Percentiles rank a stretch among this genome's conserved stretches.
Conservation (phyloP, 2,329 filamentous ascomycete genomes). For the Plectosphaerella sp. region DNA sequence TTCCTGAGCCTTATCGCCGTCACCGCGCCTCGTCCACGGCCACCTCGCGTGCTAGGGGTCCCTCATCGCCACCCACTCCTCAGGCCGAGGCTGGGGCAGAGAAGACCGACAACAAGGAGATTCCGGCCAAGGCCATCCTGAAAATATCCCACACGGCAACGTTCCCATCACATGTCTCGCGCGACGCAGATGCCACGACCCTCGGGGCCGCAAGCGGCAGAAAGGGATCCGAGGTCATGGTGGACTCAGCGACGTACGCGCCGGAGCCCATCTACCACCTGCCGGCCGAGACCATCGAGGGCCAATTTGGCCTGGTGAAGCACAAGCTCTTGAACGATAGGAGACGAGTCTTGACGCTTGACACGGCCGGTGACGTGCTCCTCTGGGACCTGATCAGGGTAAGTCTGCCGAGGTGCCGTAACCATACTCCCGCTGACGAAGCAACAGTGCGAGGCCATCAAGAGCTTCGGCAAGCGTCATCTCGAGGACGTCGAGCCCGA, state of each 20-base stretch:
- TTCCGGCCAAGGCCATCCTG: slow-evolving; percentile 73
- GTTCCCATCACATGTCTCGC: slow-evolving; percentile 57
- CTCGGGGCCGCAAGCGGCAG: not conserved
- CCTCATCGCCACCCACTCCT: slow-evolving; percentile 26
- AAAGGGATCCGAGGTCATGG: slow-evolving; percentile 54
- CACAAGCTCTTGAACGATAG: slow-evolving; percentile 88
- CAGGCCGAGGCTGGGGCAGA: slow-evolving; percentile 21
- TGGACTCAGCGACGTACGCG: slow-evolving; percentile 21
- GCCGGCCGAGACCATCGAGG: slow-evolving; percentile 82
- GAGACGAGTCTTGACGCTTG: slow-evolving; percentile 81
- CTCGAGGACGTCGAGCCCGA: slow-evolving; percentile 86
- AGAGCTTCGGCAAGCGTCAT: slow-evolving; percentile 91
- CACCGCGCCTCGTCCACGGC: slow-evolving; percentile 41
- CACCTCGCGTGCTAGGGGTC: slow-evolving; percentile 6
- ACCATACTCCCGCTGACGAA: slow-evolving; percentile 9
- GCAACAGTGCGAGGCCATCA: slow-evolving; percentile 72
- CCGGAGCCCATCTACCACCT: slow-evolving; percentile 59
- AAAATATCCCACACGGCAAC: slow-evolving; percentile 79
- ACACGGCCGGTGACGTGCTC: slow-evolving; percentile 91
- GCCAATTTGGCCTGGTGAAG: slow-evolving; percentile 92
- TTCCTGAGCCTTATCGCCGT: slow-evolving; percentile 50
- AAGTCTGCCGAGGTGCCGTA: slow-evolving; percentile 16
- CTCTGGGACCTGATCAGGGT: slow-evolving; percentile 92
- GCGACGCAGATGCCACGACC: slow-evolving; percentile 52
- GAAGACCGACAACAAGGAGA: slow-evolving; percentile 68